These are phyloP conservation scores for Aureobasidium mangrovei DNA, from an alignment of 2,329 filamentous ascomycete genomes.

Conservation along the genomic window DNA sequence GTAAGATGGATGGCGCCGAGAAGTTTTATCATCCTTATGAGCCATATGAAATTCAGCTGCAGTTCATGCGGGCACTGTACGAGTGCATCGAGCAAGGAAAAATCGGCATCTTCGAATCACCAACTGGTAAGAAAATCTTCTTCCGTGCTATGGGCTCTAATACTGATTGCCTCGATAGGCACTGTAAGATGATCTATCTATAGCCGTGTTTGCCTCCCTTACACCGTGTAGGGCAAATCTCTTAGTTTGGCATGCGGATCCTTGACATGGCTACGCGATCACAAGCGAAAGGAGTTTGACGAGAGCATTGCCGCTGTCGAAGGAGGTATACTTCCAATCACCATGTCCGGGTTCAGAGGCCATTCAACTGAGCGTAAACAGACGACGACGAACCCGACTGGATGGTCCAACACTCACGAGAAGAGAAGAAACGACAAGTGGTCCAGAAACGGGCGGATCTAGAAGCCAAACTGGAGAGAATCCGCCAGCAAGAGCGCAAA, in stretches of 20 bases:
- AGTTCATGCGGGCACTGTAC: conserved; percentile 83
- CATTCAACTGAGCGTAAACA: conserved; percentile 13
- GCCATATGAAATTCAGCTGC: conserved; percentile 77
- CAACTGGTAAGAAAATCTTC: conserved; percentile 60
- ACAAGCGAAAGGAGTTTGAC: conserved; percentile 58
- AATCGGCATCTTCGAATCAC: conserved; percentile 82
- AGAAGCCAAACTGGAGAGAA: conserved; percentile 59
- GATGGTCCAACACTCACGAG: conserved; percentile 69
- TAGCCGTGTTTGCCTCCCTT: neutral
- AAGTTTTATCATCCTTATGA: conserved; percentile 82
- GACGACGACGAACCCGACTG: conserved; percentile 69
- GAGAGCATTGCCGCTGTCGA: conserved; percentile 40
- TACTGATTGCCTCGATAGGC: neutral
- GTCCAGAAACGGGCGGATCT: conserved; percentile 60
- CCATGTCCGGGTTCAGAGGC: neutral
- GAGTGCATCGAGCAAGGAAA: conserved; percentile 68
- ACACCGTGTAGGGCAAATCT: conserved; percentile 60
- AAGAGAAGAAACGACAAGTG: conserved; percentile 59
- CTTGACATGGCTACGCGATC: conserved; percentile 80
- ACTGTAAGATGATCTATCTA: neutral
- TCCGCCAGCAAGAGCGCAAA: conserved; percentile 54
- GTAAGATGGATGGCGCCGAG: neutral
- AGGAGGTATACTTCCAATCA: conserved; percentile 27
- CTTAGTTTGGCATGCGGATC: conserved; percentile 83
- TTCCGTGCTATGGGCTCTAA: neutral